Base-by-base conservation (phyloP, 225 moss, liverwort and hornwort genomes). In the Lunularia cruciata region DNA sequence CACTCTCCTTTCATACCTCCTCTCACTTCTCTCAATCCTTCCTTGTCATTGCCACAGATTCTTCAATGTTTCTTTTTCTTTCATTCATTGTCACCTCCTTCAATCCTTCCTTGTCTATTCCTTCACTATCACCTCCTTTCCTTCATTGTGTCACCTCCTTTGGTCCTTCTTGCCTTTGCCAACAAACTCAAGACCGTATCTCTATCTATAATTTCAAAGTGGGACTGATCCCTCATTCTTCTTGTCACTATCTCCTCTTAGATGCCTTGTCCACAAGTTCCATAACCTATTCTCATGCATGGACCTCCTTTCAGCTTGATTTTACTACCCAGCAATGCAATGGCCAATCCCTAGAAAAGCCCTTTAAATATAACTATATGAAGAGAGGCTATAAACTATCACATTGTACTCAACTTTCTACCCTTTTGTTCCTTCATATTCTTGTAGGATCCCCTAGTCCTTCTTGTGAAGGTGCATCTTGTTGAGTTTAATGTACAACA, bases 171-270 rank as follows among this genome's bases (percentile, higher is more conserved):
- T n/a, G n/a, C n/a, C n/a, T n/a, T n/a, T n/a, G n/a, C 48, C 60
- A 38, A 11, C 60, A 7, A 20, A 16, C 54, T 70, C 15, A 2
- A 11, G 27, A 14, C 10, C 12, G 65, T 33, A 12, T 60, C 45
- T 28, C 28, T 46, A 57, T 57, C 57, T 32, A 16, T 0, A 23
- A 33, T 43, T 42, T 27, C 28, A 25, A 63, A 63, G 11, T 8
- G 25, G 11, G 22, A 6, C 66, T 43, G 33, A 34, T 18, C 33
- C 71, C 32, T 52, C 77, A 72, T 46, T 20, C 67, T 32, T 53
- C 32, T 67, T 35, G 66, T 53, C 53, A 53, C 72, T 63, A 53
- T 15, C 54, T 18, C 10, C 4, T 57, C 10, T 20, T 25, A 15
- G 30, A 48, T 42, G 23, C 18, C 0, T 37, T 37, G 59, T n/a